Evolutionary conservation across 192 early-diverging fungal genomes (phyloP), one percentile per base, ranked within the genome.

Genomic region (Coemansia reversa): DNA sequence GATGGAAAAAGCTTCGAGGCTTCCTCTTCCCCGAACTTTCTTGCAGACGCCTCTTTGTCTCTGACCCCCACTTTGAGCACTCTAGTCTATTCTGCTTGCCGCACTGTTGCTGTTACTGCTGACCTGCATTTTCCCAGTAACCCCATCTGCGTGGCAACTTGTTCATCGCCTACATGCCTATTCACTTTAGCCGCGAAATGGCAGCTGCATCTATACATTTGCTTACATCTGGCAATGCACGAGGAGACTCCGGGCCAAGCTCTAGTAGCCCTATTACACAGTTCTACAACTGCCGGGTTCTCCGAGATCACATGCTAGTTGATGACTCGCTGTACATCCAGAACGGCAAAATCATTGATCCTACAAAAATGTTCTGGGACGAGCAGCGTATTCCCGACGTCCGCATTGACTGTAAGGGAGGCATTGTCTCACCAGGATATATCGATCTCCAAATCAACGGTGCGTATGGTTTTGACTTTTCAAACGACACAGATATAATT

Each of bases 391-490:
- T 79, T 20, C 83, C 92, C 7, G 89, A 90, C 62, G 67, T 79
- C 29, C 79, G 86, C 35, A 85, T 93, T 57, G 89, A 93, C 78
- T 88, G 89, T 47, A 72, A 85, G 22, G 88, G 90, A 55, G 56
- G 85, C 35, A 81, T 93, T n/a, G 81, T 93, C 32, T 85, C 85
- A 7, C 89, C 92, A 18, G 92, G 92, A 4, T 93, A 85, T 56
- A 85, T 93, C 42, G 91, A 93, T 66, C 75, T 89, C 27, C 91
- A 93, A 70, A 87, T 93, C 61, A 93, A 93, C 63, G 92, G 92
- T 52, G 88, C 84, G 0, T 94, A 89, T 69, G 91, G 92, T 11
- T 84, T 89, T 52, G 92, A 94, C 67, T 92, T 94, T 77, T 76
- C 85, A 30, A 80, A 86, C 51, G 85, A 85, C 47, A 76, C 75